phyloP scores from a whole-genome alignment of 164 flowering plant species.

The Liquidambar formosana region DNA sequence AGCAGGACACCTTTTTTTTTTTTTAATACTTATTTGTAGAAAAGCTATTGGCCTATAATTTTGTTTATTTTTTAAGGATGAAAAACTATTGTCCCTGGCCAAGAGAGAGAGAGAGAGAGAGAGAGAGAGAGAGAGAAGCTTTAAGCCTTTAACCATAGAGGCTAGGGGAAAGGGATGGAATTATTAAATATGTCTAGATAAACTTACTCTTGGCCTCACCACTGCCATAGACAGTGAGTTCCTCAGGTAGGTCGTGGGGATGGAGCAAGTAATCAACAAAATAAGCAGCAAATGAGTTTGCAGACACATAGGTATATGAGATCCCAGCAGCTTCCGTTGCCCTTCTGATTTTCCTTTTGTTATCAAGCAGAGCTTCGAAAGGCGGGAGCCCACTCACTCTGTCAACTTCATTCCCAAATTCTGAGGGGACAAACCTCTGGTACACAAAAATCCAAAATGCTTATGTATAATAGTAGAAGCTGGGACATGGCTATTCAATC shows the following conservation, averaged over 20 bases:
- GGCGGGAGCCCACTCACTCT: slow-evolving; percentile 32
- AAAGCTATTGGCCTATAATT: too few relatives aligned
- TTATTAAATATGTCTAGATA: too few relatives aligned
- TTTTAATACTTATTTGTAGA: too few relatives aligned
- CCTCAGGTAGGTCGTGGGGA: slow-evolving; percentile 12
- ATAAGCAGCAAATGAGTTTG: slow-evolving; percentile 30
- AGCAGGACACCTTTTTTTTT: too few relatives aligned
- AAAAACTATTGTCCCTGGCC: too few relatives aligned
- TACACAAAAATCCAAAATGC: not conserved
- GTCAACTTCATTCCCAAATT: slow-evolving; percentile 38
- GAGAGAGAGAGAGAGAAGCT: too few relatives aligned
- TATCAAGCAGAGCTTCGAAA: slow-evolving; percentile 21
- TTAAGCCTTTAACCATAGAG: too few relatives aligned
- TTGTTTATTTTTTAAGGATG: too few relatives aligned
- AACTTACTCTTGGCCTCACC: slow-evolving; percentile 33
- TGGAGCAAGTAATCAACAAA: slow-evolving; percentile 32
- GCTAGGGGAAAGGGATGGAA: too few relatives aligned
- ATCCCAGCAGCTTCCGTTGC: slow-evolving; percentile 37
- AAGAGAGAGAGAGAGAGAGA: too few relatives aligned
- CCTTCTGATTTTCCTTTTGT: slow-evolving; percentile 32
- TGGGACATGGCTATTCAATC: too few relatives aligned
- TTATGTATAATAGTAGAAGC: too few relatives aligned
- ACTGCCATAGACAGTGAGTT: slow-evolving; percentile 32
- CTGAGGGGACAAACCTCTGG: slow-evolving; percentile 42
- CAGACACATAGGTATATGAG: slow-evolving; percentile 32